phyloP scores from a whole-genome alignment of 768 basidiomycete genomes.

The Polyporus arcularius region DNA sequence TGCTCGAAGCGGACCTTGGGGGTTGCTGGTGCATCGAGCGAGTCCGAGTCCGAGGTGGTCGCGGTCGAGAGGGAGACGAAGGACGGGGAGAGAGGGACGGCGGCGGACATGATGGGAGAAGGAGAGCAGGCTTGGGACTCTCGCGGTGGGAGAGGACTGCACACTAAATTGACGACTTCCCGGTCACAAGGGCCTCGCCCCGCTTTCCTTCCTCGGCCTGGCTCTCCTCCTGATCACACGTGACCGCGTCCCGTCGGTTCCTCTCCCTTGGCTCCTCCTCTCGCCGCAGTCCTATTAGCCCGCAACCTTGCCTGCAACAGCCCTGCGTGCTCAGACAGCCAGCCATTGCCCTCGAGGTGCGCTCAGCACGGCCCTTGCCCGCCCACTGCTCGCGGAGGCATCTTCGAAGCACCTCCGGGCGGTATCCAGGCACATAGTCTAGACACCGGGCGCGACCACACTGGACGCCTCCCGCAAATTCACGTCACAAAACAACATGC shows the following conservation, averaged over 20 bases:
- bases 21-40: neutral
- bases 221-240: conserved; percentile 2
- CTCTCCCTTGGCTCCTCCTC: neutral
- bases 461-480: no score
- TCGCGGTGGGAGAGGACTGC: neutral
- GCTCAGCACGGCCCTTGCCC: neutral
- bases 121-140: neutral
- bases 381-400: no score
- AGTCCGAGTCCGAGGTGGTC: neutral
- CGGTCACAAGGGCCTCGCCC: conserved; percentile 1
- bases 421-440: no score
- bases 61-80: conserved; percentile 13
- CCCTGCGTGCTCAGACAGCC: neutral
- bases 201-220: neutral
- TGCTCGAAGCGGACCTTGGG: conserved; percentile 65
- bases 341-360: neutral
- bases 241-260: conserved; percentile 16
- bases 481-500: no score
- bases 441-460: no score
- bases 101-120: conserved; percentile 15
- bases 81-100: conserved; percentile 14
- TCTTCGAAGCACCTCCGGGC: no score
- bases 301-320: neutral
- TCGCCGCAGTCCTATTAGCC: neutral
- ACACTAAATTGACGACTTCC: neutral